A percentile compares a stretch with the other conserved stretches of the same genome.
phyloP scores from a whole-genome alignment of 345 rosid species.

The Angophora floribunda region DNA sequence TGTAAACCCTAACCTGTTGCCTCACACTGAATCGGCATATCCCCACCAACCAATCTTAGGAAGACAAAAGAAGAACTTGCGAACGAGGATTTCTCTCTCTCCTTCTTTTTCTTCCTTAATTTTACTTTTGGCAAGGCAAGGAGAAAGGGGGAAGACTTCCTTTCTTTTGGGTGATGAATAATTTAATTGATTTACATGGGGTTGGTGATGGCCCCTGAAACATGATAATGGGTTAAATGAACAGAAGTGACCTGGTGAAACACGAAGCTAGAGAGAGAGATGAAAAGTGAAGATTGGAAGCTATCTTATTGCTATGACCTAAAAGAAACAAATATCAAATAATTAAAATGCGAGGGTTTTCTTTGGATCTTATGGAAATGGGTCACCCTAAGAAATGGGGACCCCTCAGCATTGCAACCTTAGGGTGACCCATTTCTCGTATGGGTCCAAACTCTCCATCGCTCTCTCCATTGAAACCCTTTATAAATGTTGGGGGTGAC shows the following conservation, averaged over 20 bases:
- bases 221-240: not conserved
- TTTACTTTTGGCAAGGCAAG: not conserved
- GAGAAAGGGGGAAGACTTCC: not conserved
- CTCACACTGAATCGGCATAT: not conserved
- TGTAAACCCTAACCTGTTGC: not conserved
- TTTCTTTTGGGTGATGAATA: not conserved
- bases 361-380: not conserved
- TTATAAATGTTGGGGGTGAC: not conserved
- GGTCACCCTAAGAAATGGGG: not conserved
- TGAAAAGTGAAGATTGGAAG: not conserved
- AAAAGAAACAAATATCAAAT: not conserved
- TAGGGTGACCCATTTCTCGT: not conserved
- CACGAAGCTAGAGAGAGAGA: not conserved
- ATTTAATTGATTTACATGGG: not conserved
- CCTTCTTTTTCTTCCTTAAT: not conserved
- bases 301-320: not conserved
- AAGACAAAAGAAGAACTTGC: not conserved
- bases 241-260: not conserved
- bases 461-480: not conserved
- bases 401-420: not conserved
- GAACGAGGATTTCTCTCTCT: not conserved
- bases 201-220: not conserved
- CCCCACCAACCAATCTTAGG: not conserved
- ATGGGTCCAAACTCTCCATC: not conserved
- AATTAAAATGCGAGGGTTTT: not conserved